Evolutionary conservation across 495 filamentous ascomycete species (phyloP).

Genomic region (Aspergillus indologenus): DNA sequence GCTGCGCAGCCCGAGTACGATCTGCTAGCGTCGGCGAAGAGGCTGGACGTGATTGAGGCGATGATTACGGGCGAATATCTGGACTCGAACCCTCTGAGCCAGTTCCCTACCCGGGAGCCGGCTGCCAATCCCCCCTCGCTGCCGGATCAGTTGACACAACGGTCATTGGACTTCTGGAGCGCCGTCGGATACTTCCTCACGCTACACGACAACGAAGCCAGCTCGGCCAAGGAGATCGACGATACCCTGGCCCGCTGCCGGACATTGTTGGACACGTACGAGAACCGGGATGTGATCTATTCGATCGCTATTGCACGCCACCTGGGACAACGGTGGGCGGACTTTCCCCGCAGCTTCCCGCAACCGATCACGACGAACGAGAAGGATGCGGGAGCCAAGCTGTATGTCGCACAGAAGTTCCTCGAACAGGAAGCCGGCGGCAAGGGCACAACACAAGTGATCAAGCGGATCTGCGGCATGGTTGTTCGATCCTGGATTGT

Average conservation of each 20-base stretch:
- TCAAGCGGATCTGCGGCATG: slow-evolving; percentile 73
- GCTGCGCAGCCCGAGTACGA: slow-evolving; percentile 47
- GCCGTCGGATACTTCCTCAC: slow-evolving; percentile 69
- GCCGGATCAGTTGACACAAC: slow-evolving; percentile 51
- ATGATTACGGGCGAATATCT: slow-evolving; percentile 68
- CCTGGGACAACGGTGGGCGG: slow-evolving; percentile 64
- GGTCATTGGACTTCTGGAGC: slow-evolving; percentile 79
- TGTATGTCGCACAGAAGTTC: slow-evolving; percentile 78
- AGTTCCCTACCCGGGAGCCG: slow-evolving; percentile 39
- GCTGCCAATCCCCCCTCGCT: slow-evolving; percentile 38
- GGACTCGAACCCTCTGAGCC: slow-evolving; percentile 53
- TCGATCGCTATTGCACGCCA: slow-evolving; percentile 78
- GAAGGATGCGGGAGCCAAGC: slow-evolving; percentile 65
- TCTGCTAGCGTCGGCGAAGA: slow-evolving; percentile 58
- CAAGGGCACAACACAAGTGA: slow-evolving; percentile 75
- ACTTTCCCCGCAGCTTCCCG: slow-evolving; percentile 56
- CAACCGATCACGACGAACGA: slow-evolving; percentile 62
- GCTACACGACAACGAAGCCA: slow-evolving; percentile 58
- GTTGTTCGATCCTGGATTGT: slow-evolving; percentile 57
- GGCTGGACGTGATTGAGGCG: slow-evolving; percentile 71
- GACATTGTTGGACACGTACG: slow-evolving; percentile 66
- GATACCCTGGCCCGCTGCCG: slow-evolving; percentile 60
- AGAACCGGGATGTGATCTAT: slow-evolving; percentile 91
- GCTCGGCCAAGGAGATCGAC: slow-evolving; percentile 58
- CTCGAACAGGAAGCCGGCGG: slow-evolving; percentile 68